Evolutionary conservation across 2,329 filamentous ascomycete species (phyloP).

Genomic region (Epichloe gansuensis): DNA sequence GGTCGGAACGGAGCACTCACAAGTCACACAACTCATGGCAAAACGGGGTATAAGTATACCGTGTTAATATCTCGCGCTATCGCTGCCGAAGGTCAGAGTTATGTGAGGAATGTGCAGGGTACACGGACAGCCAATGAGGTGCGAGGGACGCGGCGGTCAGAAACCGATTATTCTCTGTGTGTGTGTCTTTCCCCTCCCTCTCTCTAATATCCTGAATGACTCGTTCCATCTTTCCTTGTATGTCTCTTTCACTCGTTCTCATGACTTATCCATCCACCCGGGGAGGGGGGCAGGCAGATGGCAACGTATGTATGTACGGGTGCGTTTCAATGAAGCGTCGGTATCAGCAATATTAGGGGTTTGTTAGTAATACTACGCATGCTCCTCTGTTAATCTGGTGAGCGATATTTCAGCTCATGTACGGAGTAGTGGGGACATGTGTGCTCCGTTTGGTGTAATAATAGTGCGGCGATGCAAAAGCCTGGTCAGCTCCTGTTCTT

Average conservation of each 20-base stretch:
- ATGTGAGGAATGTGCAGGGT: background rate
- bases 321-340: no score
- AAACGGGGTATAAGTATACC: background rate
- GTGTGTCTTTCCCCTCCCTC: no score
- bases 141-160: slow-evolving; percentile 1
- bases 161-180: background rate
- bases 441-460: background rate
- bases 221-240: no score
- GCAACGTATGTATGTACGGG: no score
- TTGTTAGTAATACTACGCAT: background rate
- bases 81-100: background rate
- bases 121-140: background rate
- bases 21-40: background rate
- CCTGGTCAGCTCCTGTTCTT: slow-evolving; percentile 2
- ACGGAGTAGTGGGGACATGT: background rate
- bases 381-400: background rate
- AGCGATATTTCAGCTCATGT: slow-evolving; percentile 6
- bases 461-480: slow-evolving; percentile 1
- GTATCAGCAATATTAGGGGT: no score
- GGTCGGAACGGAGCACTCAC: no score
- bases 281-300: no score
- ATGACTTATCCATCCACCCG: no score
- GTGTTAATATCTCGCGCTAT: background rate
- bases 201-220: no score
- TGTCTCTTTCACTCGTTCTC: no score